Evolutionary conservation across 1,284 basidiomycete genomes (phyloP).

Genomic region (Leccinum subspadiceum): DNA sequence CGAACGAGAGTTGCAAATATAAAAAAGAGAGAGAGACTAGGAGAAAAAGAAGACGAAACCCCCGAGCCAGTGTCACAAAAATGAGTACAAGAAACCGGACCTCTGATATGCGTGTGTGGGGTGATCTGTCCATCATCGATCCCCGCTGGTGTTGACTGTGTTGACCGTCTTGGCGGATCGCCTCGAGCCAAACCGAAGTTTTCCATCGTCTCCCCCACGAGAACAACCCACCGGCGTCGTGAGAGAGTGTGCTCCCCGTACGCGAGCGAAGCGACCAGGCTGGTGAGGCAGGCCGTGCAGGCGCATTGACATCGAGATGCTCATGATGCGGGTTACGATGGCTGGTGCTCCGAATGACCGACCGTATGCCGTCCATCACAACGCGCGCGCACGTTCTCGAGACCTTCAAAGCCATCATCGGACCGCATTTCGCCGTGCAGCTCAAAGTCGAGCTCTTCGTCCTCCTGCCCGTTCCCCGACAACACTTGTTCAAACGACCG

Average conservation of each 20-base stretch:
- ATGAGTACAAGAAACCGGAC: conserved; percentile 8
- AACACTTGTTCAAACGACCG: conserved; percentile 65
- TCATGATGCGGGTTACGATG: too few relatives aligned
- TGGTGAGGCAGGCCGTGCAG: too few relatives aligned
- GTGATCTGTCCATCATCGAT: too few relatives aligned
- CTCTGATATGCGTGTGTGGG: neutral
- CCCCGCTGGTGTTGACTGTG: too few relatives aligned
- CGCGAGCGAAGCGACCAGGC: too few relatives aligned
- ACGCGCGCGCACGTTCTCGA: conserved; percentile 94
- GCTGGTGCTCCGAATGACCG: conserved; percentile 30
- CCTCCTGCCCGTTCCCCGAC: conserved; percentile 39
- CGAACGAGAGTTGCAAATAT: conserved; percentile 18
- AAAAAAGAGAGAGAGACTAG: neutral
- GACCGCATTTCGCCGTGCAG: conserved; percentile 71
- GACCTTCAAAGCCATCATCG: conserved; percentile 85
- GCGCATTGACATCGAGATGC: too few relatives aligned
- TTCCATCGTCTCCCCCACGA: too few relatives aligned
- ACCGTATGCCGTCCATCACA: conserved; percentile 91
- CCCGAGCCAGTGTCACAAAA: neutral
- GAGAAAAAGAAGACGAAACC: neutral
- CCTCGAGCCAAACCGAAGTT: too few relatives aligned
- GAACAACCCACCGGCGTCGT: too few relatives aligned
- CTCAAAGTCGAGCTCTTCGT: conserved; percentile 80
- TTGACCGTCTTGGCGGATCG: too few relatives aligned
- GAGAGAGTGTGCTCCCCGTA: too few relatives aligned